These are phyloP conservation scores for Carpinus fangiana DNA, from an alignment of 306 rosid species.

Conservation along the genomic window DNA sequence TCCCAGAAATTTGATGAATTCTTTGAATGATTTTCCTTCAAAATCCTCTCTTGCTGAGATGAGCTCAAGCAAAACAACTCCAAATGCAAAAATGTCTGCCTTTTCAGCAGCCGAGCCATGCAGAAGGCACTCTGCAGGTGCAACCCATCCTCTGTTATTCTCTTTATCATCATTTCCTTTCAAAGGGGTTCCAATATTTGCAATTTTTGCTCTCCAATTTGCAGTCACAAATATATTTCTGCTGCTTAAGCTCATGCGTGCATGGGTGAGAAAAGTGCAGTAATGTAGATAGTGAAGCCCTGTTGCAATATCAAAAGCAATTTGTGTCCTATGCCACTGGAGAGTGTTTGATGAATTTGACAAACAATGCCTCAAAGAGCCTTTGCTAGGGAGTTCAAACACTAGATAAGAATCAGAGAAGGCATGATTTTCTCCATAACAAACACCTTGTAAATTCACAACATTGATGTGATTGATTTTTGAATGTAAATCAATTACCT, in stretches of 20 bases:
- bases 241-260: conserved; percentile 49
- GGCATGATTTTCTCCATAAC: conserved; percentile 45
- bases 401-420: conserved; percentile 55
- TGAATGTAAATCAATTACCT: conserved; percentile 61
- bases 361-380: conserved; percentile 56
- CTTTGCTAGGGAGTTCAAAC: conserved; percentile 64
- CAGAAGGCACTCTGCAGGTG: conserved; percentile 29
- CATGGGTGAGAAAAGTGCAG: conserved; percentile 61
- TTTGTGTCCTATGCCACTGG: conserved; percentile 49
- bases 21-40: conserved; percentile 49
- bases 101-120: conserved; percentile 41
- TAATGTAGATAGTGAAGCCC: conserved; percentile 69
- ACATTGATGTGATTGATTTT: conserved; percentile 68
- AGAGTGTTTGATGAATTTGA: conserved; percentile 36
- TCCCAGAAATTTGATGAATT: conserved; percentile 51
- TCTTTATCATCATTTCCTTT: conserved; percentile 13
- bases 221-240: conserved; percentile 53
- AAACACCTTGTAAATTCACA: conserved; percentile 61
- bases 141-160: conserved; percentile 36
- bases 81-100: conserved; percentile 65
- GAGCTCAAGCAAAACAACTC: conserved; percentile 64
- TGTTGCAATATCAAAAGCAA: conserved; percentile 68
- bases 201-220: conserved; percentile 55
- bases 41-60: conserved; percentile 54
- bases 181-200: conserved; percentile 44